These are phyloP conservation scores for Globisporangium abappressorium DNA, from an alignment of 352 stramenopile genomes.

Conservation along the genomic window DNA sequence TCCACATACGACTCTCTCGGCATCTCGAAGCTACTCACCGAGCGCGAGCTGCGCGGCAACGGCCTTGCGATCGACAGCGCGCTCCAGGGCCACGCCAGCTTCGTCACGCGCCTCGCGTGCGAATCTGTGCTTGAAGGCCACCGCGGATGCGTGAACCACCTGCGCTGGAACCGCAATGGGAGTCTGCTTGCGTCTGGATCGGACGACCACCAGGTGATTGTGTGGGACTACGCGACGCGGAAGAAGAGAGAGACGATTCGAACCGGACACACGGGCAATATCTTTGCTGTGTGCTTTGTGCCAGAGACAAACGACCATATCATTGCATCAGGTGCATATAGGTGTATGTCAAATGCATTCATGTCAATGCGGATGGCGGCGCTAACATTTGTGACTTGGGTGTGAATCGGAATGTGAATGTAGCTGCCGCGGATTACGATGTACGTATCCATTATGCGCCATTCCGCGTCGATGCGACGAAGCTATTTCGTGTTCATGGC, in stretches of 20 bases:
- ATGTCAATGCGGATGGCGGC: not conserved
- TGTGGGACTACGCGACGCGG: constrained; percentile 77
- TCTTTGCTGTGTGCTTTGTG: constrained; percentile 88
- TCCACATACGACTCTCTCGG: constrained; percentile 7
- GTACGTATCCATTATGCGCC: constrained; percentile 86
- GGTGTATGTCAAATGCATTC: not conserved
- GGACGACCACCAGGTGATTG: constrained; percentile 73
- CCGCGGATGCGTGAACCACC: constrained; percentile 80
- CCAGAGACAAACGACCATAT: constrained; percentile 78
- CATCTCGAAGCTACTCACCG: constrained; percentile 38
- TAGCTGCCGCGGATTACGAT: constrained; percentile 75
- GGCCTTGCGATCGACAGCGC: constrained; percentile 36
- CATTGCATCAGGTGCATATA: constrained; percentile 41
- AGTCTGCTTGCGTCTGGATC: constrained; percentile 73
- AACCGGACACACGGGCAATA: constrained; percentile 80
- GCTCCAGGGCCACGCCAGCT: constrained; percentile 50
- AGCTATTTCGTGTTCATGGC: constrained; percentile 64
- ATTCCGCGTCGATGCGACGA: constrained; percentile 59
- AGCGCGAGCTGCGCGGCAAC: constrained; percentile 58
- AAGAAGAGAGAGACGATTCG: constrained; percentile 54
- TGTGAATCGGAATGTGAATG: not conserved
- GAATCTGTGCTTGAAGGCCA: constrained; percentile 58
- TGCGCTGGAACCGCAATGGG: constrained; percentile 77
- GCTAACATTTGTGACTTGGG: not conserved
- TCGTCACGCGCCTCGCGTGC: constrained; percentile 58